These are phyloP conservation scores for Candida insectorum DNA, from an alignment of 805 yeast species.

Conservation along the genomic window DNA sequence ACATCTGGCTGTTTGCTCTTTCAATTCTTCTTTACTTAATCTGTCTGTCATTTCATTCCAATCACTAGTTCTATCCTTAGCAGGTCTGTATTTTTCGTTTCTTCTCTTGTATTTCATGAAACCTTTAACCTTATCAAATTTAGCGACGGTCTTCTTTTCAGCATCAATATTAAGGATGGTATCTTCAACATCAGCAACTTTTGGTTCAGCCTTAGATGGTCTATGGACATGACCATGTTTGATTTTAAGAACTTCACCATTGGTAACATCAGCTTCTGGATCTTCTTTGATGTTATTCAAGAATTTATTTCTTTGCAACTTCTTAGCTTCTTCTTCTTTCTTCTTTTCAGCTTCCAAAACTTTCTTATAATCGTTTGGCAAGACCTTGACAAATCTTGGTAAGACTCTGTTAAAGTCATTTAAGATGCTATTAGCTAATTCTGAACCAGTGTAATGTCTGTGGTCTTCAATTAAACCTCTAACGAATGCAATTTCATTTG, in stretches of 20 bases:
- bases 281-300: constrained; percentile 74
- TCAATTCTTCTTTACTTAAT: constrained; percentile 79
- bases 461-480: constrained; percentile 94
- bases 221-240: constrained; percentile 48
- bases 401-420: constrained; percentile 83
- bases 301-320: constrained; percentile 62
- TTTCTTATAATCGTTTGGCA: constrained; percentile 87
- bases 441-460: constrained; percentile 90
- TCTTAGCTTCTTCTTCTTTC: constrained; percentile 59
- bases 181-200: constrained; percentile 86
- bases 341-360: constrained; percentile 78
- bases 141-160: constrained; percentile 59
- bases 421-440: constrained; percentile 79
- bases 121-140: constrained; percentile 79
- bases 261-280: constrained; percentile 81
- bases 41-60: constrained; percentile 90
- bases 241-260: constrained; percentile 72
- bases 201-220: constrained; percentile 59
- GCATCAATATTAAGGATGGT: constrained; percentile 67
- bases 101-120: constrained; percentile 92
- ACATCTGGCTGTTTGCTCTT: constrained; percentile 93
- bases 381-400: constrained; percentile 87
- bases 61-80: constrained; percentile 74
- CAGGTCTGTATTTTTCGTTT: constrained; percentile 78
- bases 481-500: constrained; percentile 89